Percentiles rank a stretch among this genome's conserved stretches.
These are phyloP conservation scores for Trifolium fragiferum DNA, from an alignment of 306 rosid genomes.

Conservation along the genomic window DNA sequence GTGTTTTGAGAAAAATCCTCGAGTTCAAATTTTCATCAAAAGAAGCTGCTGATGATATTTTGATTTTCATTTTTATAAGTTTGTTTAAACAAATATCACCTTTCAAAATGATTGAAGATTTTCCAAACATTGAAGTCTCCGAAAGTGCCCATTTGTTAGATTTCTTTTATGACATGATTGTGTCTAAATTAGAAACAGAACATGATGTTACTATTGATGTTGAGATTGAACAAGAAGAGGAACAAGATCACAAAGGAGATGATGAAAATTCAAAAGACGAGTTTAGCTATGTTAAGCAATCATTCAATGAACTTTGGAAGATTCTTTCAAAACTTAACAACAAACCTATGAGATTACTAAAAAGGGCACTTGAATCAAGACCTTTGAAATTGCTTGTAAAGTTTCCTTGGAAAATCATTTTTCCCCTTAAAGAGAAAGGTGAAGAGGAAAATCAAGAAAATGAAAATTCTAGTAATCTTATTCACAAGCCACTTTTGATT, in stretches of 20 bases:
- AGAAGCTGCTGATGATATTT: slow-evolving; percentile 52
- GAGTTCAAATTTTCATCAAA: slow-evolving; percentile 49
- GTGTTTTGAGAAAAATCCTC: slow-evolving; percentile 62
- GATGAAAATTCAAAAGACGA: slow-evolving; percentile 26
- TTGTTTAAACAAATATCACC: slow-evolving; percentile 69
- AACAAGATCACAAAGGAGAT: slow-evolving; percentile 20
- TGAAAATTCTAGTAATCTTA: background rate
- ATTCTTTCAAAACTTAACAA: background rate
- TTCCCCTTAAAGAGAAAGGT: background rate
- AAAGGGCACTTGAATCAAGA: background rate
- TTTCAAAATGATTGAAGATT: slow-evolving; percentile 54
- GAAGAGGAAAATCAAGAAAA: background rate
- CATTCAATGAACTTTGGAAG: background rate
- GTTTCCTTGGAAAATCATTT: background rate
- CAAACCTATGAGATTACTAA: background rate
- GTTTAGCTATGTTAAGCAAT: background rate
- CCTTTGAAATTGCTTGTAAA: background rate
- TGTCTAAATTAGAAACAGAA: slow-evolving; percentile 45
- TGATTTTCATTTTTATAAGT: slow-evolving; percentile 57
- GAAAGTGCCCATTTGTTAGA: slow-evolving; percentile 65
- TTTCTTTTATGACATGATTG: slow-evolving; percentile 58
- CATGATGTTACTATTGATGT: slow-evolving; percentile 38
- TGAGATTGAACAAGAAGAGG: slow-evolving; percentile 27
- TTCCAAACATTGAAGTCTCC: slow-evolving; percentile 49
- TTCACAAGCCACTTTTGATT: background rate